phyloP scores from a whole-genome alignment of 2,329 filamentous ascomycete species.

The Penicillium sp. region DNA sequence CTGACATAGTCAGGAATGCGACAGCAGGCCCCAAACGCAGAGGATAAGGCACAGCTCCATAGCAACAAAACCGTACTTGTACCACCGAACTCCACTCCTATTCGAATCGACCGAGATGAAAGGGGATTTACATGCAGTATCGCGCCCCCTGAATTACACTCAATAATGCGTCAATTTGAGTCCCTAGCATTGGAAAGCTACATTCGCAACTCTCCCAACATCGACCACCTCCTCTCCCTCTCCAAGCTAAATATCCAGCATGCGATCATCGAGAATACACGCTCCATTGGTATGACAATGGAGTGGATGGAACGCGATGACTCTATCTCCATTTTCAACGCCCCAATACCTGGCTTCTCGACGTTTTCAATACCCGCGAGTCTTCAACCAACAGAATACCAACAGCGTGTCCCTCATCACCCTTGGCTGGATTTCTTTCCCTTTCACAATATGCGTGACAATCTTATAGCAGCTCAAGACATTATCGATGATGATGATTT shows the following conservation, averaged over 20 bases:
- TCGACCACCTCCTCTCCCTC: slow-evolving; percentile 28
- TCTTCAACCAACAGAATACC: slow-evolving; percentile 36
- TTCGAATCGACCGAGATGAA: neutral
- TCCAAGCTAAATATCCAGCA: slow-evolving; percentile 27
- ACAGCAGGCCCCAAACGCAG: neutral
- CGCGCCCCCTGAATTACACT: neutral
- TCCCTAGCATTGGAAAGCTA: slow-evolving; percentile 4
- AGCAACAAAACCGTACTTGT: neutral
- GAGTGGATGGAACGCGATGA: slow-evolving; percentile 16
- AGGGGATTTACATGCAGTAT: neutral
- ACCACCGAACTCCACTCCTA: neutral
- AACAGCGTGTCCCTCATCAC: slow-evolving; percentile 35
- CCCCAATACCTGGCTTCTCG: slow-evolving; percentile 1
- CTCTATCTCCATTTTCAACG: slow-evolving; percentile 20
- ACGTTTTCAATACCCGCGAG: slow-evolving; percentile 16
- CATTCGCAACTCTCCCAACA: slow-evolving; percentile 9
- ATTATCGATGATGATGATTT: slow-evolving; percentile 40
- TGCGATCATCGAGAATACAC: slow-evolving; percentile 25
- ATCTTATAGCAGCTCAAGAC: slow-evolving; percentile 30
- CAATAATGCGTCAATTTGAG: slow-evolving; percentile 6
- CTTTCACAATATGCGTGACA: slow-evolving; percentile 41
- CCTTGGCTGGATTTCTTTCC: slow-evolving; percentile 44
- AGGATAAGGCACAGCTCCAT: neutral
- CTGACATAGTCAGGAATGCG: neutral
- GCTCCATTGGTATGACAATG: slow-evolving; percentile 19